Evolutionary conservation across 345 rosid species (phyloP).

Genomic region (Orychophragmus violaceus): DNA sequence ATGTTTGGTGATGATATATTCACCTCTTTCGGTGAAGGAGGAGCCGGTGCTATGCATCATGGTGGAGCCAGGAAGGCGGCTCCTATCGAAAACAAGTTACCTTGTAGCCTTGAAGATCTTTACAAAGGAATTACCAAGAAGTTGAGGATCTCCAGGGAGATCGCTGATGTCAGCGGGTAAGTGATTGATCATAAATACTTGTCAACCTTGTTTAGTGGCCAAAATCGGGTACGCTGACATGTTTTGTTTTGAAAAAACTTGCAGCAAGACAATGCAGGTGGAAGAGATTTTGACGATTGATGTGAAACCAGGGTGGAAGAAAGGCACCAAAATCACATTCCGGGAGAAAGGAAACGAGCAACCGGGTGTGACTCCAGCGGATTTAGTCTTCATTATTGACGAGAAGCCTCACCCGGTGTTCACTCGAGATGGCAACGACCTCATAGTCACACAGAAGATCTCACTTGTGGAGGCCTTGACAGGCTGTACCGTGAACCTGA

Average conservation of each 20-base stretch:
- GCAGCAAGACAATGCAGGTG: constrained; percentile 41
- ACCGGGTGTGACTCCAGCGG: constrained; percentile 39
- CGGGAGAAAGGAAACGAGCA: constrained; percentile 51
- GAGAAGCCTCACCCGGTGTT: constrained; percentile 60
- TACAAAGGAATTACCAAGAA: constrained; percentile 54
- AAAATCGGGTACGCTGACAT: too few relatives aligned
- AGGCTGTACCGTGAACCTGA: constrained; percentile 40
- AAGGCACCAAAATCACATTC: constrained; percentile 51
- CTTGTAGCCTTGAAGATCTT: constrained; percentile 59
- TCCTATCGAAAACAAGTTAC: constrained; percentile 44
- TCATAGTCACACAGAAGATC: constrained; percentile 37
- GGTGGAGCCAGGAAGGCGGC: constrained; percentile 40
- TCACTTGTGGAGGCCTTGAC: constrained; percentile 55
- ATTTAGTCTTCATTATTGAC: constrained; percentile 48
- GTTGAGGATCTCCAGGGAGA: constrained; percentile 58
- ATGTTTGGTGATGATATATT: constrained; percentile 49
- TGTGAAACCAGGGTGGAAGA: constrained; percentile 53
- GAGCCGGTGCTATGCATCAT: constrained; percentile 43
- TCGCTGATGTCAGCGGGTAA: constrained; percentile 52
- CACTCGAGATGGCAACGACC: constrained; percentile 54
- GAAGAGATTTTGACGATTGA: constrained; percentile 47
- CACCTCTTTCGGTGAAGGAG: constrained; percentile 54
- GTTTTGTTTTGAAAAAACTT: not conserved
- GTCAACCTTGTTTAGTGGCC: too few relatives aligned
- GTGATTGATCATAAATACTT: not conserved